phyloP scores from a whole-genome alignment of 306 rosid genomes.

The Gynostemma pentaphyllum region DNA sequence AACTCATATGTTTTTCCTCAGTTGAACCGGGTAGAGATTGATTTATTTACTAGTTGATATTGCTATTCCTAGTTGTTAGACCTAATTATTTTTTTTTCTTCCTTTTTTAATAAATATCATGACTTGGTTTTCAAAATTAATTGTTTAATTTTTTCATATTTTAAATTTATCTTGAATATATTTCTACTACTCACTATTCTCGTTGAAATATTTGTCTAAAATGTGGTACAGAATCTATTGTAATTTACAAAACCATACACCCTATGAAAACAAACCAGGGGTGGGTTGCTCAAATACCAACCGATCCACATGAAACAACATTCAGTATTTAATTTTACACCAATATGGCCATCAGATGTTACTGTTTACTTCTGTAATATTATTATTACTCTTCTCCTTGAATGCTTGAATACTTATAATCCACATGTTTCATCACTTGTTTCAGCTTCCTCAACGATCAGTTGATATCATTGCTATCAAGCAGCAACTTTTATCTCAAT shows the following conservation, averaged over 20 bases:
- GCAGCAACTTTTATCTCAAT: conserved; percentile 86
- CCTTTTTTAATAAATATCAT: not conserved
- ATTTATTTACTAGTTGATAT: not conserved
- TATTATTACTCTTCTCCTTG: conserved; percentile 2
- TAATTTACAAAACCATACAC: not conserved
- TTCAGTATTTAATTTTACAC: not conserved
- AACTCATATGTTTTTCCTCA: conserved; percentile 58
- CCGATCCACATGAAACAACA: not conserved
- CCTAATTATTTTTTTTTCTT: not conserved
- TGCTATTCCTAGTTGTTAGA: not conserved
- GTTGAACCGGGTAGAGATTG: conserved; percentile 45
- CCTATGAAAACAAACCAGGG: not conserved
- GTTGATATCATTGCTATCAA: conserved; percentile 64
- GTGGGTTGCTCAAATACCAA: not conserved
- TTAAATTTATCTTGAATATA: not conserved
- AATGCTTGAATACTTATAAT: conserved; percentile 8
- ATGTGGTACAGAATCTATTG: not conserved
- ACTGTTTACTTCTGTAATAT: not conserved
- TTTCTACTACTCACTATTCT: not conserved
- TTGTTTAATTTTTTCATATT: not conserved
- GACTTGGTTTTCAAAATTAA: not conserved
- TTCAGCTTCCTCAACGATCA: conserved; percentile 76
- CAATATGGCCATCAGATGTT: not conserved
- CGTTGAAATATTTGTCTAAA: not conserved
- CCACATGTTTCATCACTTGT: conserved; percentile 10